Evolutionary conservation across 345 rosid species (phyloP).

Genomic region (Psidium guajava): DNA sequence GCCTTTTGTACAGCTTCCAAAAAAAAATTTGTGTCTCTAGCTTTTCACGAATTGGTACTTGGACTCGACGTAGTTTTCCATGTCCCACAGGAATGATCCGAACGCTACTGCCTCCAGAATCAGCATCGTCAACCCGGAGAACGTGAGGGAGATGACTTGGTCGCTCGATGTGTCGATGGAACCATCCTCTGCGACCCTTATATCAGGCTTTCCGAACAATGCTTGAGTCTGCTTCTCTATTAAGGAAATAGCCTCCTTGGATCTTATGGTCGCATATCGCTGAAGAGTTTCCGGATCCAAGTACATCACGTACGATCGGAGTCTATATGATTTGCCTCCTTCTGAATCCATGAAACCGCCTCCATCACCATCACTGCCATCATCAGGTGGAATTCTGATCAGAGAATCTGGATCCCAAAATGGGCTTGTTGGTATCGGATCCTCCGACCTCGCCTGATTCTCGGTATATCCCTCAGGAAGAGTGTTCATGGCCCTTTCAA

Average conservation of each 20-base stretch:
- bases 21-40: not conserved
- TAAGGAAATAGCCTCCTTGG: constrained; percentile 79
- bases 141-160: constrained; percentile 40
- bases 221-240: constrained; percentile 91
- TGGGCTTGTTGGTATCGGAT: constrained; percentile 29
- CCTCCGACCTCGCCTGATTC: constrained; percentile 25
- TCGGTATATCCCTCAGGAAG: constrained; percentile 49
- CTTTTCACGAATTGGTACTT: constrained; percentile 65
- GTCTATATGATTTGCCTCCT: constrained; percentile 34
- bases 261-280: constrained; percentile 82
- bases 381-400: constrained; percentile 42
- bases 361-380: constrained; percentile 7
- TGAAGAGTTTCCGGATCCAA: constrained; percentile 82
- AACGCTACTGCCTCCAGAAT: constrained; percentile 84
- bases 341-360: constrained; percentile 15
- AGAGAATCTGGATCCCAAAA: constrained; percentile 77
- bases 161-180: constrained; percentile 52
- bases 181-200: constrained; percentile 64
- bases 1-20: not conserved
- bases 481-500: constrained; percentile 76
- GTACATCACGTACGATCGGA: constrained; percentile 73
- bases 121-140: constrained; percentile 77
- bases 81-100: constrained; percentile 90
- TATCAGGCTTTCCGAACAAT: constrained; percentile 79
- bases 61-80: constrained; percentile 78